A percentile compares a stretch with the other conserved stretches of the same genome.
Conservation (phyloP, 495 filamentous ascomycete species). For the Neurospora tetrasperma region DNA sequence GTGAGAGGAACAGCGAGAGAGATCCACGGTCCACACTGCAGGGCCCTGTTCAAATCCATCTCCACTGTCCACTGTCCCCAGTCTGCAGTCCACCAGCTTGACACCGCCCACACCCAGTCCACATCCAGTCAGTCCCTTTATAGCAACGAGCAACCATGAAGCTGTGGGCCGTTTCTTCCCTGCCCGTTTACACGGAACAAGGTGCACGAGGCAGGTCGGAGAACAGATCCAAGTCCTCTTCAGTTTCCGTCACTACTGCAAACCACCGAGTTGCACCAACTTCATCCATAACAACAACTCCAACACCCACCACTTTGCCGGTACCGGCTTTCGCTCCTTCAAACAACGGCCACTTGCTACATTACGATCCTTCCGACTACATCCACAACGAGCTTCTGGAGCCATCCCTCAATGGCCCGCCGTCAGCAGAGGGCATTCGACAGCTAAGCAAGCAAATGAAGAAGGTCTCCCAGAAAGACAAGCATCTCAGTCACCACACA, state of each 20-base stretch:
- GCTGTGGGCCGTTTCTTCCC: conserved; percentile 24
- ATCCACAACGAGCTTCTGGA: conserved; percentile 28
- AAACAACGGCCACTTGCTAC: not conserved
- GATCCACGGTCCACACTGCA: not conserved
- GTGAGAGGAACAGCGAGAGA: not conserved
- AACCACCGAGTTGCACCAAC: not conserved
- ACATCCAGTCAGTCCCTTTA: not conserved
- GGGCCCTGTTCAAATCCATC: not conserved
- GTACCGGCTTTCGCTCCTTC: conserved; percentile 7
- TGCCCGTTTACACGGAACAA: conserved; percentile 23
- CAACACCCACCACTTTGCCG: conserved; percentile 1
- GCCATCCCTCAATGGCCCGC: conserved; percentile 42
- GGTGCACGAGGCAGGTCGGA: conserved; percentile 12
- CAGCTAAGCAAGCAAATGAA: conserved; percentile 41
- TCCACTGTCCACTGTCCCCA: conserved; percentile 1
- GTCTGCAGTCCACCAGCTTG: not conserved
- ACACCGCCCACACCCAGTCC: conserved; percentile 1
- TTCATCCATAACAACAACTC: not conserved
- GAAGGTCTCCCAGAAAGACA: conserved; percentile 32
- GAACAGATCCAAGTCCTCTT: conserved; percentile 11
- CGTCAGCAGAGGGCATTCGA: conserved; percentile 44
- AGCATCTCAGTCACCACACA: conserved; percentile 34
- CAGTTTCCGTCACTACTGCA: not conserved
- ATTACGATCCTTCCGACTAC: conserved; percentile 15
- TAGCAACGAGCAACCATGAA: conserved; percentile 17